Percentiles rank a stretch among this genome's conserved stretches.
Evolutionary conservation across 306 rosid genomes (phyloP).

Genomic region (Phaseolus lunatus): DNA sequence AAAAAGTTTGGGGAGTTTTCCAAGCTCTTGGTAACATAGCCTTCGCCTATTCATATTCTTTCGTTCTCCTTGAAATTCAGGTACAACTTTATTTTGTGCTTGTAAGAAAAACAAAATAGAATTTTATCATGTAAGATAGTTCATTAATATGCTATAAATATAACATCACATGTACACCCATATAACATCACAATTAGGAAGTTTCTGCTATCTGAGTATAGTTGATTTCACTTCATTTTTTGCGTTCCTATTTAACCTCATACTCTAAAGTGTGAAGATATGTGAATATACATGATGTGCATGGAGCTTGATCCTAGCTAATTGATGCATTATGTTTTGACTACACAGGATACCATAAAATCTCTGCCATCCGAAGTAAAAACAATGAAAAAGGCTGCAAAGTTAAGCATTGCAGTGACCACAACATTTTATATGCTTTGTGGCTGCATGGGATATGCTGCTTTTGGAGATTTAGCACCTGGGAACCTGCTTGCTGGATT

Average conservation of each 20-base stretch:
- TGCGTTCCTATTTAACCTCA: neutral
- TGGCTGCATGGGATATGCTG: conserved; percentile 87
- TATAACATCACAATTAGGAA: neutral
- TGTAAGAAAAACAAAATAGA: conserved; percentile 16
- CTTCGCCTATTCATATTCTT: conserved; percentile 65
- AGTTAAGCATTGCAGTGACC: conserved; percentile 61
- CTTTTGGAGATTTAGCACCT: conserved; percentile 75
- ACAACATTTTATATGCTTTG: conserved; percentile 75
- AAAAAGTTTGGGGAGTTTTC: conserved; percentile 62
- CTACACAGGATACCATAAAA: conserved; percentile 69
- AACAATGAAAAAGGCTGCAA: conserved; percentile 73
- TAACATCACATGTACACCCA: neutral
- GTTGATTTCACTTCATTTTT: neutral
- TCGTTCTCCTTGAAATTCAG: conserved; percentile 71
- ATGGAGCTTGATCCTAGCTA: conserved; percentile 20
- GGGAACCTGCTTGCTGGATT: conserved; percentile 84
- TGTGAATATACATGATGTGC: conserved; percentile 5
- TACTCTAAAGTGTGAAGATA: conserved; percentile 8
- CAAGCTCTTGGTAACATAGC: conserved; percentile 75
- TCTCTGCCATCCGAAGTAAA: conserved; percentile 82
- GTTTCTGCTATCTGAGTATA: neutral
- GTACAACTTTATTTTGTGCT: conserved; percentile 34
- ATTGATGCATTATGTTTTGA: conserved; percentile 19
- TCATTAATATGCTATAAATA: neutral
- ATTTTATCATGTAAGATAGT: conserved; percentile 13